Percentiles rank a stretch among this genome's conserved stretches.
These are phyloP conservation scores for Eutrema heterophyllum DNA, from an alignment of 345 rosid genomes.

Conservation along the genomic window DNA sequence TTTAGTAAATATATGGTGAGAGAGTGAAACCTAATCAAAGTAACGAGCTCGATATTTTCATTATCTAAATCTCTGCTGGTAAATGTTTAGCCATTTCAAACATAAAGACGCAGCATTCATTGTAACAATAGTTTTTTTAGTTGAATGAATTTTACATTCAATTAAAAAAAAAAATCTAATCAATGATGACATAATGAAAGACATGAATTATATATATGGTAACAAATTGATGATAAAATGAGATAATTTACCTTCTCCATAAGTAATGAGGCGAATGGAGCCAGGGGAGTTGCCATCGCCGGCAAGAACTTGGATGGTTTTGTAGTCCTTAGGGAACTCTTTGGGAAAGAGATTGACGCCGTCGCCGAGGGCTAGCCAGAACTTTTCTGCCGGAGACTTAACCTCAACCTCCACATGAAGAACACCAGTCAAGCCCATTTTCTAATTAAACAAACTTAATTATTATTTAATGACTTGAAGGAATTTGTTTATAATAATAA, in stretches of 20 bases:
- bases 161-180: no score
- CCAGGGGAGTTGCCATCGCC: constrained; percentile 85
- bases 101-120: no score
- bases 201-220: background rate
- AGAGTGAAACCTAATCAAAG: background rate
- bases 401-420: constrained; percentile 71
- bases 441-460: background rate
- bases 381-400: constrained; percentile 60
- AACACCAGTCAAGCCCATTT: constrained; percentile 56
- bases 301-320: constrained; percentile 68
- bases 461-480: background rate
- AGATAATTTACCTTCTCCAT: constrained; percentile 46
- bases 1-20: background rate
- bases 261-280: constrained; percentile 63
- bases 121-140: no score
- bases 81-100: no score
- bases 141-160: no score
- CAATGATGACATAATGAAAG: no score
- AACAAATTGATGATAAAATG: background rate
- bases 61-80: no score
- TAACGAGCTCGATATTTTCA: no score
- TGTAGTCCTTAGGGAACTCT: constrained; percentile 69
- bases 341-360: constrained; percentile 58
- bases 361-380: constrained; percentile 62
- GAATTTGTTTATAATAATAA: background rate